Percentiles rank a stretch among this genome's conserved stretches.
Conservation (phyloP, 805 yeast genomes). For the Kodamaea kaohsiungensis region DNA sequence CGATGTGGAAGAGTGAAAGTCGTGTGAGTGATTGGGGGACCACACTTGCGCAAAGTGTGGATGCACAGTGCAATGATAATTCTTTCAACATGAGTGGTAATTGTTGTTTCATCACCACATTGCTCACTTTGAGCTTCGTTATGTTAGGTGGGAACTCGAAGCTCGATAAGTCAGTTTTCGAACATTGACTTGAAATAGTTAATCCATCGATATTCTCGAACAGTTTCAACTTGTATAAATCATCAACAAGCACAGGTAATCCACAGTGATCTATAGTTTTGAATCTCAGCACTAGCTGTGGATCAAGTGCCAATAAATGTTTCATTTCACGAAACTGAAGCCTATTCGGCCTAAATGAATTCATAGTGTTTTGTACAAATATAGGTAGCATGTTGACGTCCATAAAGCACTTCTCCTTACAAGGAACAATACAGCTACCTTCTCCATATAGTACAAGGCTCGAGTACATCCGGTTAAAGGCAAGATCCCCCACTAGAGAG, state of each 20-base stretch:
- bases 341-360: constrained; percentile 1
- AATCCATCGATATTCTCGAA: neutral
- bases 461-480: constrained; percentile 6
- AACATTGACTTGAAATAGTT: neutral
- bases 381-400: constrained; percentile 4
- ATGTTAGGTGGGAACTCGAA: constrained; percentile 3
- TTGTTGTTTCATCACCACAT: neutral
- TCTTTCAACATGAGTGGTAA: neutral
- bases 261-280: constrained; percentile 5
- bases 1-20: constrained; percentile 4
- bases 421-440: constrained; percentile 1
- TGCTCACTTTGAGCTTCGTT: constrained; percentile 1
- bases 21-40: neutral
- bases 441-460: constrained; percentile 1
- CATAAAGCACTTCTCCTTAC: neutral
- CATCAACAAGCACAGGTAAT: neutral
- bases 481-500: neutral
- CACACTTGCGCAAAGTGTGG: neutral
- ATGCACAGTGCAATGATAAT: neutral
- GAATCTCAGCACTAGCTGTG: neutral
- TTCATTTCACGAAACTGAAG: constrained; percentile 7
- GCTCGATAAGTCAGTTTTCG: neutral
- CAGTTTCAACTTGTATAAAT: neutral
- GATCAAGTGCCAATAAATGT: constrained; percentile 2
- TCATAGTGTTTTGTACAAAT: neutral